These are phyloP conservation scores for Fraxinus cuspidata DNA, from an alignment of 257 asterid species.

Conservation along the genomic window DNA sequence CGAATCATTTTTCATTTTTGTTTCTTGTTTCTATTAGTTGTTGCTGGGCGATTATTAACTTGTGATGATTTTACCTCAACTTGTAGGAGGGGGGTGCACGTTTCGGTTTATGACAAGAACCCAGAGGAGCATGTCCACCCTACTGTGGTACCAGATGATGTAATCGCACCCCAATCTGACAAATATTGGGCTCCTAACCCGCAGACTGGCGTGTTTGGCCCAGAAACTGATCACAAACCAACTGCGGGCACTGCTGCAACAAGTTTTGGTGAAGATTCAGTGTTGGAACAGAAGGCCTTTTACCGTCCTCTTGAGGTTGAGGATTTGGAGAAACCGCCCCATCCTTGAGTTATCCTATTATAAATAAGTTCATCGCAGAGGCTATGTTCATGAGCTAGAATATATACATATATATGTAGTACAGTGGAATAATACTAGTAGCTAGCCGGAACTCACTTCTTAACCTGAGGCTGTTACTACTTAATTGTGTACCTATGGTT, in stretches of 20 bases:
- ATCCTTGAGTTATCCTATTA: slow-evolving; percentile 29
- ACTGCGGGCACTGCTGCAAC: slow-evolving; percentile 24
- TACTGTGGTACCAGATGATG: slow-evolving; percentile 58
- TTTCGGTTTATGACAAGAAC: slow-evolving; percentile 78
- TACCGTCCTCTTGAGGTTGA: slow-evolving; percentile 84
- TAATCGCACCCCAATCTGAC: slow-evolving; percentile 47
- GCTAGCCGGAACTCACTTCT: slow-evolving; percentile 10
- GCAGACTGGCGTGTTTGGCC: slow-evolving; percentile 83
- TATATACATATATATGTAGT: slow-evolving; percentile 3
- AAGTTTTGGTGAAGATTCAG: slow-evolving; percentile 39
- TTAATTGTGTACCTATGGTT: slow-evolving; percentile 13
- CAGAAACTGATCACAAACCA: slow-evolving; percentile 45
- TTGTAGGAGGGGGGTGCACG: slow-evolving; percentile 71
- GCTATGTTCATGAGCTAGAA: neutral
- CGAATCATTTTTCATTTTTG: no score
- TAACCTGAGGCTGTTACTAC: slow-evolving; percentile 4
- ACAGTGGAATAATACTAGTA: slow-evolving; percentile 19
- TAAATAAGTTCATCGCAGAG: slow-evolving; percentile 1
- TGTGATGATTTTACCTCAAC: neutral
- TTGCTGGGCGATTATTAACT: neutral
- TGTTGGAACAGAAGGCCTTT: slow-evolving; percentile 80
- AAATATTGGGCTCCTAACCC: slow-evolving; percentile 89
- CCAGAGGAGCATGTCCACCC: slow-evolving; percentile 59
- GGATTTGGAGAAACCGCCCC: slow-evolving; percentile 72
- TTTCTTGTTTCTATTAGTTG: no score